phyloP scores from a whole-genome alignment of 1,284 basidiomycete species.

The Apiotrichum mycotoxinovorans region DNA sequence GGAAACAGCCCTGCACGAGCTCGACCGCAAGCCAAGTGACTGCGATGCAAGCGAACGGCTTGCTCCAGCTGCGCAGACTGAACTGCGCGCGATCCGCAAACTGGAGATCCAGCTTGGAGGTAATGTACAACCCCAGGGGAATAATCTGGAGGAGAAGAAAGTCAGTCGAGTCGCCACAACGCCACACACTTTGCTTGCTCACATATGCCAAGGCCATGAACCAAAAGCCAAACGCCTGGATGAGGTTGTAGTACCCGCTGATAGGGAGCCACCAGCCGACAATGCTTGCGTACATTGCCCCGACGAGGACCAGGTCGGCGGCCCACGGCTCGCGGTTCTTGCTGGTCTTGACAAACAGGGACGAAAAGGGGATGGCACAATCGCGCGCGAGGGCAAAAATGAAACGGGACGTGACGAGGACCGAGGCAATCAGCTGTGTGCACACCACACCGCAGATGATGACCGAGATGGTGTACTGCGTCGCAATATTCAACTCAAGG shows the following conservation, averaged over 20 bases:
- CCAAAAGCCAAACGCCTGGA: not conserved
- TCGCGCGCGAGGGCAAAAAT: conserved; percentile 44
- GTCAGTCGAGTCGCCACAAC: no score
- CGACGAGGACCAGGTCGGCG: not conserved
- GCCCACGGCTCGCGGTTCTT: not conserved
- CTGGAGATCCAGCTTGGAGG: not conserved
- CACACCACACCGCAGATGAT: not conserved
- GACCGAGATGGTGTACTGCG: not conserved
- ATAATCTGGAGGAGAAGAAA: not conserved
- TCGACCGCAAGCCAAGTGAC: not conserved
- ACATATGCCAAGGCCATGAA: not conserved
- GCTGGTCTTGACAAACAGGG: not conserved
- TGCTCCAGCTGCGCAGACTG: not conserved
- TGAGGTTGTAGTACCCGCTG: not conserved
- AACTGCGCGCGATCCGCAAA: not conserved
- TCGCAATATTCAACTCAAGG: not conserved
- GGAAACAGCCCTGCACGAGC: conserved; percentile 4
- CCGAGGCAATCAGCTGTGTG: conserved; percentile 28
- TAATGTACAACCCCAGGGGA: not conserved
- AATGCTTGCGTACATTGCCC: not conserved
- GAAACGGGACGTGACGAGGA: conserved; percentile 46
- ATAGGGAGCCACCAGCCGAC: not conserved
- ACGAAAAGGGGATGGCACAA: conserved; percentile 39
- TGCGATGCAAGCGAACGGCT: not conserved
- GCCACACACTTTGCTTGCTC: not conserved